Percentiles rank a stretch among this genome's conserved stretches.
These are phyloP conservation scores for Raffaelea arxii DNA, from an alignment of 2,329 filamentous ascomycete genomes.

Conservation along the genomic window DNA sequence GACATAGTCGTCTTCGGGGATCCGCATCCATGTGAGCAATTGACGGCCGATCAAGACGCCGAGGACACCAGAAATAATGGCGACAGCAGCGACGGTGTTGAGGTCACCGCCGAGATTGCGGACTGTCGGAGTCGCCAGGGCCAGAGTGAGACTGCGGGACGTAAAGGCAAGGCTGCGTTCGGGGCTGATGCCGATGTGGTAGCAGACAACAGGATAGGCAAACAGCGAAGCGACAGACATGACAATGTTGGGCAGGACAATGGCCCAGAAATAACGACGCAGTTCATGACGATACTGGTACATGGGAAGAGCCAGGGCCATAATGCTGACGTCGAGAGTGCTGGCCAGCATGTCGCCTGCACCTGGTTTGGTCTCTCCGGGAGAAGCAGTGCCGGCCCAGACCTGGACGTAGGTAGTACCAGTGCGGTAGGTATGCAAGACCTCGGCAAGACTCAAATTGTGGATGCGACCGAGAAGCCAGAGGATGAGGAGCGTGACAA, in stretches of 20 bases:
- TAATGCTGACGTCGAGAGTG: conserved; percentile 47
- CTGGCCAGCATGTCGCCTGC: conserved; percentile 47
- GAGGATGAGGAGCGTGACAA: conserved; percentile 40
- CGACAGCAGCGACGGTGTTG: conserved; percentile 45
- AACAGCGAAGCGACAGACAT: conserved; percentile 45
- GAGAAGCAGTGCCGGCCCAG: conserved; percentile 24
- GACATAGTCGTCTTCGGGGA: conserved; percentile 54
- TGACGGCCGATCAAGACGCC: conserved; percentile 45
- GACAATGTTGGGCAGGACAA: conserved; percentile 41
- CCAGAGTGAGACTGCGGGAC: conserved; percentile 46
- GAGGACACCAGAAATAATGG: conserved; percentile 49
- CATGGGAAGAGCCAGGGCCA: conserved; percentile 51
- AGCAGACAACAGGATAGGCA: conserved; percentile 45
- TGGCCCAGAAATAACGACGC: conserved; percentile 39
- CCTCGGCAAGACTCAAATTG: conserved; percentile 27
- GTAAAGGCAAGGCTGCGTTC: conserved; percentile 44
- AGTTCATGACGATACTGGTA: conserved; percentile 50
- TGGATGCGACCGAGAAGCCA: conserved; percentile 41
- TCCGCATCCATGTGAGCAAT: conserved; percentile 37
- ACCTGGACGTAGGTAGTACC: conserved; percentile 42
- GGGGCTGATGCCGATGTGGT: conserved; percentile 42
- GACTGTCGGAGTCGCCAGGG: conserved; percentile 47
- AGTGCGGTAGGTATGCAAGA: conserved; percentile 39
- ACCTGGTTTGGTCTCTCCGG: conserved; percentile 30
- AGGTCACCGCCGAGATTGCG: conserved; percentile 46